Evolutionary conservation across 352 stramenopile species (phyloP).

Genomic region (Thalassiosira mediterranea): DNA sequence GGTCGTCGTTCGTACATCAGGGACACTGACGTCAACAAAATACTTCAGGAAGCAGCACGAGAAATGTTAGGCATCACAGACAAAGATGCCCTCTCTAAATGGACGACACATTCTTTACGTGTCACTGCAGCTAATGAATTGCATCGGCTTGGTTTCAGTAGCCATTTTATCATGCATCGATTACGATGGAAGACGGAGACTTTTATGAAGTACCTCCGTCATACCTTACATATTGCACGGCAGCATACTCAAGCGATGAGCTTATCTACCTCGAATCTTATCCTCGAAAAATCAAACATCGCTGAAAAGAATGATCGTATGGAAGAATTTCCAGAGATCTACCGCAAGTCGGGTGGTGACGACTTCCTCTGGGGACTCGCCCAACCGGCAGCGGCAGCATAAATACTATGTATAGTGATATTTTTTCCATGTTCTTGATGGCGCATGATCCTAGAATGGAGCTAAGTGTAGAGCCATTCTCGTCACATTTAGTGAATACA

Average conservation of each 20-base stretch:
- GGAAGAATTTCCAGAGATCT: not conserved
- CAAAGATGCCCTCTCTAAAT: not conserved
- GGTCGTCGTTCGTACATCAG: not conserved
- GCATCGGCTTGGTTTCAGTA: not conserved
- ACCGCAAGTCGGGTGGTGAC: not conserved
- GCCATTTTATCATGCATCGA: conserved; percentile 14
- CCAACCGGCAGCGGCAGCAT: too few relatives aligned
- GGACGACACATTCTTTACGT: conserved; percentile 3
- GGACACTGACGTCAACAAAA: not conserved
- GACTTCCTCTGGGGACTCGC: not conserved
- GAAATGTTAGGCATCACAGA: not conserved
- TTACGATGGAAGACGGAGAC: conserved; percentile 7
- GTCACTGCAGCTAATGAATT: conserved; percentile 14
- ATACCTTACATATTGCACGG: conserved; percentile 2
- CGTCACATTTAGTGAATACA: not conserved
- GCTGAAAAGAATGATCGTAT: not conserved
- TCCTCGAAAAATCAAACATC: not conserved
- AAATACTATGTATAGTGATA: too few relatives aligned
- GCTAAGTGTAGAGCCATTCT: not conserved
- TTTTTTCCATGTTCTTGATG: too few relatives aligned
- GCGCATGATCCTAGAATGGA: too few relatives aligned
- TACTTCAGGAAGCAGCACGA: not conserved
- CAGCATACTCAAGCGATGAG: not conserved
- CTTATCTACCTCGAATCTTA: not conserved
- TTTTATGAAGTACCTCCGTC: conserved; percentile 17